Evolutionary conservation across 164 flowering plant genomes (phyloP).

Genomic region (Aristolochia fimbriata): DNA sequence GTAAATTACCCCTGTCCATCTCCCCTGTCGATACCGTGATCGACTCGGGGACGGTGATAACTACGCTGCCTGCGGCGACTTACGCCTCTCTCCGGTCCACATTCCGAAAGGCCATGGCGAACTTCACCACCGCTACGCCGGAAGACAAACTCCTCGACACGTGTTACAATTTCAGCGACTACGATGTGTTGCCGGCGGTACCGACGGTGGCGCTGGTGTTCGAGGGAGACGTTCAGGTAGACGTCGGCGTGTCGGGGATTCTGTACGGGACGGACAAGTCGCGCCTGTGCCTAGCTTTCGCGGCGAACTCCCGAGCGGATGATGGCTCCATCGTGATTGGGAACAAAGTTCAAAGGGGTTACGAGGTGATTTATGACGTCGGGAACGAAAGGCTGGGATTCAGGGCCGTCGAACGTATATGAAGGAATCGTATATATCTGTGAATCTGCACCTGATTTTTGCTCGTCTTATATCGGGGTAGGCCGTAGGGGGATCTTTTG

Average conservation of each 20-base stretch:
- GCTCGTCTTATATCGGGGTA: no score
- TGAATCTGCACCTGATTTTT: no score
- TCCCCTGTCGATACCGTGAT: neutral
- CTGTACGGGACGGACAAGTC: neutral
- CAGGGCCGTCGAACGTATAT: no score
- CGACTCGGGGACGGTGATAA: conserved; percentile 1
- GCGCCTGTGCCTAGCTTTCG: neutral
- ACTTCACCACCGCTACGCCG: neutral
- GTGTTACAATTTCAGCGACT: conserved; percentile 9
- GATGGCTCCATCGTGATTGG: neutral
- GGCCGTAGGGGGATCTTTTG: no score
- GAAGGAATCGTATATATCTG: no score
- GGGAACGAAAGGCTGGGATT: neutral
- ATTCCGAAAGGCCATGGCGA: neutral
- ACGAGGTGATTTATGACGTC: neutral
- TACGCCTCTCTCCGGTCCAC: neutral
- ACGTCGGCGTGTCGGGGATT: neutral
- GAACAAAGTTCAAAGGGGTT: neutral
- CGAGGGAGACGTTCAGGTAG: neutral
- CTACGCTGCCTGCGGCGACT: neutral
- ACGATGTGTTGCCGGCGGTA: neutral
- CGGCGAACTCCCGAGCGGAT: no score
- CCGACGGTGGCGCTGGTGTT: neutral
- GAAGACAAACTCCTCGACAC: conserved; percentile 8
- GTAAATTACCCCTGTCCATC: neutral